Evolutionary conservation across 108 stramenopile genomes (phyloP).

Genomic region (Nitzschia putrida): DNA sequence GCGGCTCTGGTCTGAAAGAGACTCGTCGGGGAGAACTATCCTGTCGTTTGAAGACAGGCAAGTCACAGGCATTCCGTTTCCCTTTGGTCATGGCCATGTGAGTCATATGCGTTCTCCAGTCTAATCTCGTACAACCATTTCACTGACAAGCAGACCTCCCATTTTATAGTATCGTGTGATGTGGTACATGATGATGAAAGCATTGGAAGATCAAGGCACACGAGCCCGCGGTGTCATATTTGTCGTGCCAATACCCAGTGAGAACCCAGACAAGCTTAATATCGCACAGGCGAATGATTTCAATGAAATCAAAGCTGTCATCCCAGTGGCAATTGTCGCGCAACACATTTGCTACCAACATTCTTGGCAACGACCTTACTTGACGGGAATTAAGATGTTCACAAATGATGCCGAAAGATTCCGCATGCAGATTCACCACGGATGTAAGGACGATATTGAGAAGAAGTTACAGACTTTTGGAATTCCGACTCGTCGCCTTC

Average conservation of each 20-base stretch:
- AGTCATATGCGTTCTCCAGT: not conserved
- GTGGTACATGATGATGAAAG: slow-evolving; percentile 17
- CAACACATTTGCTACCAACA: not conserved
- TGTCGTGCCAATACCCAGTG: not conserved
- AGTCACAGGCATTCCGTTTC: not conserved
- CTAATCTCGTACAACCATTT: too few species aligned
- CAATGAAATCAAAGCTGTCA: slow-evolving; percentile 1
- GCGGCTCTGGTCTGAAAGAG: slow-evolving; percentile 14
- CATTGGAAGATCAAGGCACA: slow-evolving; percentile 16
- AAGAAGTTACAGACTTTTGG: slow-evolving; percentile 34
- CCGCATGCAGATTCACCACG: slow-evolving; percentile 15
- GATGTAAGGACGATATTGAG: not conserved
- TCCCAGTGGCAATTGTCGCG: not conserved
- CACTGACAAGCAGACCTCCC: too few species aligned
- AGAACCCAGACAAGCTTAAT: not conserved
- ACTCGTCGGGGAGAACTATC: slow-evolving; percentile 15
- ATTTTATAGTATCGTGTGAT: not conserved
- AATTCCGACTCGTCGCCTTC: slow-evolving; percentile 12
- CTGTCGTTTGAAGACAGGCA: not conserved
- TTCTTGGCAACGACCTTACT: not conserved
- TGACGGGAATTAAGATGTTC: not conserved
- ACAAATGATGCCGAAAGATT: slow-evolving; percentile 2
- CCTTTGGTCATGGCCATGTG: not conserved
- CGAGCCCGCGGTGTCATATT: slow-evolving; percentile 5
- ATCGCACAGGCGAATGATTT: not conserved